Base-by-base conservation (phyloP, 495 filamentous ascomycete genomes). In the Hypoxylon intermedium region DNA sequence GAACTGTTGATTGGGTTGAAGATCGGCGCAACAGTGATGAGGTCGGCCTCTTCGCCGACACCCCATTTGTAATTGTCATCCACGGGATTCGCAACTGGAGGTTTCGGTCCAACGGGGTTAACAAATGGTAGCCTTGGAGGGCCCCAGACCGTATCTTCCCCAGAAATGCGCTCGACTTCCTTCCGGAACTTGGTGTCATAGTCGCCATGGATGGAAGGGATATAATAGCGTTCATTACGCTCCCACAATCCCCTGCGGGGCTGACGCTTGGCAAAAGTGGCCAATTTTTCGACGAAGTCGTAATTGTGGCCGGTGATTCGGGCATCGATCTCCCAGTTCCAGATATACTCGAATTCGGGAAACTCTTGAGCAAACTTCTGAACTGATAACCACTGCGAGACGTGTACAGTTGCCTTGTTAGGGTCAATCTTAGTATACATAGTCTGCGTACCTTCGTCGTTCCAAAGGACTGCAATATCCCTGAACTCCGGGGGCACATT, bases 311-410 rank as follows among this genome's bases (percentile, higher is more conserved):
- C 88, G 0, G 83, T 88, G 51, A 85, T 83, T 16, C 89, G 82
- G n/a, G 82, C 81, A 65, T 92, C 88, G 67, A 88, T 81, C 60
- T 91, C 88, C 79, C 87, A 86, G 67, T 91, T 90, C 89, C 88
- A 92, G 49, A 89, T 79, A 63, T 79, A 89, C 48, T 89, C 87
- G 54, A 89, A 92, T 53, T 90, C 83, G 0, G 87, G 87, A 55
- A 88, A 82, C 20, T 85, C 77, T 53, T 86, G 79, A 41, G 85
- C 83, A 63, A 92, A 91, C 64, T 82, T 81, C 65, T 88, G 85
- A 1, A 89, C 73, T 1, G 80, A 75, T 47, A 87, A 71, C 70
- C 81, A 87, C 55, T 88, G 84, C 11, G 75, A 73, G 20, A 74
- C 71, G 43, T 78, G 75, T 16, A 78, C 78, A 19, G 48, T 68